Evolutionary conservation across 148 eudicot species (phyloP).

Genomic region (Chenopodium quinoa): DNA sequence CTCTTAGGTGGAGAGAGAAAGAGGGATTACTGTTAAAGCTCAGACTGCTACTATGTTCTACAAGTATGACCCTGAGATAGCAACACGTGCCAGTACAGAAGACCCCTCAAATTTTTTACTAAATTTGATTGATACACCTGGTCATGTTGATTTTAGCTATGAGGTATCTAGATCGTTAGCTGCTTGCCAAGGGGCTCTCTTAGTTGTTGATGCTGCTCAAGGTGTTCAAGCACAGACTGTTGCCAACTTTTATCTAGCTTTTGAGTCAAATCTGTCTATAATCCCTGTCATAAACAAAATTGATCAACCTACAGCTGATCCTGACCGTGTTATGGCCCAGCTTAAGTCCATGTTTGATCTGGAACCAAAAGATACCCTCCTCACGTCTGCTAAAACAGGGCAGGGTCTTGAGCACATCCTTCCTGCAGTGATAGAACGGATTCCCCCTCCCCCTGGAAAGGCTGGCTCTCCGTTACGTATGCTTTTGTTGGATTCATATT

Average conservation of each 20-base stretch:
- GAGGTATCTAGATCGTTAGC: slow-evolving; percentile 98
- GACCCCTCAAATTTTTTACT: slow-evolving; percentile 46
- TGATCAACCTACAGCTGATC: slow-evolving; percentile 98
- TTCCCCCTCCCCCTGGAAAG: slow-evolving; percentile 89
- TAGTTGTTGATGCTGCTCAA: slow-evolving; percentile 98
- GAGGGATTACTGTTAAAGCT: slow-evolving; percentile 99
- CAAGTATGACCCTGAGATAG: slow-evolving; percentile 37
- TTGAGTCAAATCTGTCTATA: slow-evolving; percentile 77
- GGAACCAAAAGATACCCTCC: slow-evolving; percentile 70
- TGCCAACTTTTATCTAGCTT: slow-evolving; percentile 95
- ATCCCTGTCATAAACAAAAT: slow-evolving; percentile 96
- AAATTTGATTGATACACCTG: slow-evolving; percentile 91
- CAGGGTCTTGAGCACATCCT: slow-evolving; percentile 88
- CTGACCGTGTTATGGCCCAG: slow-evolving; percentile 86
- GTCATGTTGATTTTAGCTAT: slow-evolving; percentile 98
- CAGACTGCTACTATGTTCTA: slow-evolving; percentile 98
- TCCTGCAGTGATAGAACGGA: slow-evolving; percentile 87
- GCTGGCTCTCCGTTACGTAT: slow-evolving; percentile 60
- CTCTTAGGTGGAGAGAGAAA: slow-evolving; percentile 91
- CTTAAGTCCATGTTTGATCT: slow-evolving; percentile 93
- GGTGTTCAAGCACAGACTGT: slow-evolving; percentile 99
- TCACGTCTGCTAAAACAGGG: slow-evolving; percentile 96
- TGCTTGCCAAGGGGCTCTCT: slow-evolving; percentile 97
- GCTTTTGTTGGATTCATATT: slow-evolving; percentile 94
- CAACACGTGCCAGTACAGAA: slow-evolving; percentile 23